phyloP scores from a whole-genome alignment of 2,329 filamentous ascomycete genomes.

The Diaporthe vaccinii region DNA sequence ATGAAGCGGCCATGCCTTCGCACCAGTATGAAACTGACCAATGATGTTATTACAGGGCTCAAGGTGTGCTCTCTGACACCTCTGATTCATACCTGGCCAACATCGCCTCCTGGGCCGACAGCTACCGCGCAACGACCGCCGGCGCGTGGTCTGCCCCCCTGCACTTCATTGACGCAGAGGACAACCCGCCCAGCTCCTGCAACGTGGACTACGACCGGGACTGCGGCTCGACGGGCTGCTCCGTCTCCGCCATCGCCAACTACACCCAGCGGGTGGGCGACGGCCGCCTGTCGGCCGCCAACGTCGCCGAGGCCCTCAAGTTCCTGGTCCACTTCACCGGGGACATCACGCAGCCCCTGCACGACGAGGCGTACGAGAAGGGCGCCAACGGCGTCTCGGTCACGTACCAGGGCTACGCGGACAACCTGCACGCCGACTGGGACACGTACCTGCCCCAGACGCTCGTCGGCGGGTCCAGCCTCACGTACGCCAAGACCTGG shows the following conservation, averaged over 20 bases:
- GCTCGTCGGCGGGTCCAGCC: conserved; percentile 52
- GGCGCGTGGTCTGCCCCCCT: conserved; percentile 61
- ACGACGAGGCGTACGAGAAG: conserved; percentile 63
- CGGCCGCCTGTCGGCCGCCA: conserved; percentile 40
- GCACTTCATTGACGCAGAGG: conserved; percentile 69
- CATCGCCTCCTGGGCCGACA: conserved; percentile 65
- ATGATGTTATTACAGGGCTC: conserved; percentile 44
- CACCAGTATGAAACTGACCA: not conserved
- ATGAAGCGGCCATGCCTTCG: not conserved
- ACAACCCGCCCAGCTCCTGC: conserved; percentile 62
- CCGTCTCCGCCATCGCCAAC: conserved; percentile 59
- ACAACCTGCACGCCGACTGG: conserved; percentile 74
- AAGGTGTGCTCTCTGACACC: conserved; percentile 50
- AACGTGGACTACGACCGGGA: conserved; percentile 59
- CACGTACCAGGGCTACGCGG: conserved; percentile 61
- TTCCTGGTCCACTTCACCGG: conserved; percentile 63
- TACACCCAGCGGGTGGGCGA: conserved; percentile 46
- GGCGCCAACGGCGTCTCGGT: conserved; percentile 72
- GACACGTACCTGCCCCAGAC: conserved; percentile 65
- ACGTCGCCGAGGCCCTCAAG: conserved; percentile 55
- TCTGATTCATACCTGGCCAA: conserved; percentile 52
- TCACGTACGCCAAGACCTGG: conserved; percentile 52
- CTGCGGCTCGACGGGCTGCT: conserved; percentile 59
- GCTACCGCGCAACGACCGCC: conserved; percentile 59
- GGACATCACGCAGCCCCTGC: conserved; percentile 69